These are phyloP conservation scores for Leccinum boreale DNA, from an alignment of 768 basidiomycete genomes.

Conservation along the genomic window DNA sequence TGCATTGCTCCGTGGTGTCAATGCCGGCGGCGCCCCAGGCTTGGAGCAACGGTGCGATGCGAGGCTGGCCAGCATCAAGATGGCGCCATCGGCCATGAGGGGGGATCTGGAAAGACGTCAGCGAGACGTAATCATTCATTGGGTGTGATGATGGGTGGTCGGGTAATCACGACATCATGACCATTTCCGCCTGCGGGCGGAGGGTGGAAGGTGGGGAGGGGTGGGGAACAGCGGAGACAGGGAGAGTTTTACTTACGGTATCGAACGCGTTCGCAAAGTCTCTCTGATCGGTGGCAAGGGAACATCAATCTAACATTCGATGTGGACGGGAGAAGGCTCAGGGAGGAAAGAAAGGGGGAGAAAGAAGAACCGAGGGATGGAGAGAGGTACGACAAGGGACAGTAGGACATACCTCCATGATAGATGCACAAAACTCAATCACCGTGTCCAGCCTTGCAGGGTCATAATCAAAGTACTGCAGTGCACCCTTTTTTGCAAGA, in stretches of 20 bases:
- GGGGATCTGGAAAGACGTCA: conserved; percentile 54
- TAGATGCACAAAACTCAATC: conserved; percentile 66
- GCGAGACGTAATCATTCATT: neutral
- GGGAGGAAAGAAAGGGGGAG: neutral
- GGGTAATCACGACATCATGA: neutral
- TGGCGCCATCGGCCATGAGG: conserved; percentile 92
- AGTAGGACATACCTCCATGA: conserved; percentile 61
- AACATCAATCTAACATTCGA: conserved; percentile 3
- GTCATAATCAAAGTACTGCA: conserved; percentile 86
- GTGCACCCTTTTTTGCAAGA: conserved; percentile 68
- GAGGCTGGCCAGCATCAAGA: conserved; percentile 65
- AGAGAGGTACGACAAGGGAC: neutral
- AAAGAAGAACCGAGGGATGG: neutral
- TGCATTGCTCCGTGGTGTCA: conserved; percentile 56
- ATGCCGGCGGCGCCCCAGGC: conserved; percentile 49
- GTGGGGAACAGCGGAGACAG: neutral
- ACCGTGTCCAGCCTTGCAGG: conserved; percentile 70
- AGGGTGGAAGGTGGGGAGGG: conserved; percentile 5
- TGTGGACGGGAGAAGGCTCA: neutral
- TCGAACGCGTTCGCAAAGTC: conserved; percentile 74
- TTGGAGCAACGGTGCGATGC: conserved; percentile 57
- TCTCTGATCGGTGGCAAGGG: conserved; percentile 45
- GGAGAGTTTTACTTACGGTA: conserved; percentile 42
- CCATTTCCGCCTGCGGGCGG: neutral
- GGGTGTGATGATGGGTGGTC: neutral